Base-by-base conservation (phyloP, 768 basidiomycete genomes). In the Coprinellus micaceus region DNA sequence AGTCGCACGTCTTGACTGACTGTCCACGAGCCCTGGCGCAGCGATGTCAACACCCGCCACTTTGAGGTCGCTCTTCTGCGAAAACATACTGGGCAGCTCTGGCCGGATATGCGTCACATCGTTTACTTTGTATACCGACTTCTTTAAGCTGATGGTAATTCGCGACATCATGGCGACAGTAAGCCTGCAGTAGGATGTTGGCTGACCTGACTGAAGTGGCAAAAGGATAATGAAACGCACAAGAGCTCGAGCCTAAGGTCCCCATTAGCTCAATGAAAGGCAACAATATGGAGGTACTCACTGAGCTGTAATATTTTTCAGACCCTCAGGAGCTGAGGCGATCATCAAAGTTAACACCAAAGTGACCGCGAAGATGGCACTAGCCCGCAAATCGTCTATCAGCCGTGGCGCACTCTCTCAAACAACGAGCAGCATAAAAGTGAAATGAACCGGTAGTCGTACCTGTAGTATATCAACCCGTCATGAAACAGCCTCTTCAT, bases 161-260 rank as follows among this genome's bases (percentile, higher is more conserved):
- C 85, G 77, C 2, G 83, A 85, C 77, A 86, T 84, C 82, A 86
- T 87, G 0, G 82, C 74, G 11, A 86, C 48, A 13, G 48, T 49
- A 12, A 49, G 29, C 82, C 68, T 79, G 45, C 7, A 21, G 21
- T 33, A 11, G 25, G 3, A 25, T 4, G 37, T 10, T 10, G 44
- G 24, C 30, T 36, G 12, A n/a, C n/a, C n/a, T n/a, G n/a, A n/a
- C n/a, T n/a, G n/a, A n/a, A n/a, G n/a, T n/a, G n/a, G n/a, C n/a
- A n/a, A n/a, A n/a, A n/a, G n/a, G n/a, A n/a, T n/a, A n/a, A n/a
- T n/a, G 11, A 28, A 33, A 69, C 69, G 67, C 48, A 78, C 76
- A 74, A 61, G 37, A 74, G 70, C 53, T 74, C 77, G 26, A 75
- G 69, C 60, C 74, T 76, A 61, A n/a, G n/a, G n/a, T n/a, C n/a